These are phyloP conservation scores for Viola odorata DNA, from an alignment of 345 rosid genomes.

Conservation along the genomic window DNA sequence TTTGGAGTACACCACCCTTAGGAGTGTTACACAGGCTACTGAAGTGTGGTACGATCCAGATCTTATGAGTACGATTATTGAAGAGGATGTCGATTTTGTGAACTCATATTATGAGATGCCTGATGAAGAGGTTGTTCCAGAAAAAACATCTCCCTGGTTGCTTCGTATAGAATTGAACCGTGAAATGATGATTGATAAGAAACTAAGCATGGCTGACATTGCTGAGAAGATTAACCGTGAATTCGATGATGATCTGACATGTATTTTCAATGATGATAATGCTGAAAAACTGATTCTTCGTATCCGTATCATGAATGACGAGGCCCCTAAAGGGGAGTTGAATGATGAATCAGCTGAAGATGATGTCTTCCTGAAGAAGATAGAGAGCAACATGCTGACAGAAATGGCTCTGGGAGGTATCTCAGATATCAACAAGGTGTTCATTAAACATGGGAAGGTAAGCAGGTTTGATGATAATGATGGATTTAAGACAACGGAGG, in stretches of 20 bases:
- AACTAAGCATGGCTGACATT: conserved; percentile 91
- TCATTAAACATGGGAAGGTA: conserved; percentile 70
- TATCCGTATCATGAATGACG: conserved; percentile 92
- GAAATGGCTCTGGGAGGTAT: conserved; percentile 98
- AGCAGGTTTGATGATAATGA: conserved; percentile 75
- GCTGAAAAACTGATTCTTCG: conserved; percentile 88
- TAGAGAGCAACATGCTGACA: conserved; percentile 93
- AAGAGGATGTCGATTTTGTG: conserved; percentile 89
- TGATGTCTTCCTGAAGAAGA: conserved; percentile 93
- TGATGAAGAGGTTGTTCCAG: conserved; percentile 90
- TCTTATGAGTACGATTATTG: conserved; percentile 84
- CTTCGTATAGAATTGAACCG: conserved; percentile 96
- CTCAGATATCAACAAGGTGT: conserved; percentile 93
- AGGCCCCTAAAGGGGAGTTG: conserved; percentile 80
- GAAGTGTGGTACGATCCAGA: conserved; percentile 99
- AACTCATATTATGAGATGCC: conserved; percentile 98
- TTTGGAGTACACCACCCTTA: conserved; percentile 88
- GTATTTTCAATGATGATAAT: conserved; percentile 93
- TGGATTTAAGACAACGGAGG: conserved; percentile 77
- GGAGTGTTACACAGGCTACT: conserved; percentile 92
- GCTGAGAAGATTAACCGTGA: conserved; percentile 93
- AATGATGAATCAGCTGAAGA: conserved; percentile 94
- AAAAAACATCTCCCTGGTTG: conserved; percentile 95
- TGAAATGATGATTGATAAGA: conserved; percentile 98
- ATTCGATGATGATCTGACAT: conserved; percentile 87